Percentiles rank a stretch among this genome's conserved stretches.
These are phyloP conservation scores for Pseudomicrostroma phylloplanum DNA, from an alignment of 1,284 basidiomycete species.

Conservation along the genomic window DNA sequence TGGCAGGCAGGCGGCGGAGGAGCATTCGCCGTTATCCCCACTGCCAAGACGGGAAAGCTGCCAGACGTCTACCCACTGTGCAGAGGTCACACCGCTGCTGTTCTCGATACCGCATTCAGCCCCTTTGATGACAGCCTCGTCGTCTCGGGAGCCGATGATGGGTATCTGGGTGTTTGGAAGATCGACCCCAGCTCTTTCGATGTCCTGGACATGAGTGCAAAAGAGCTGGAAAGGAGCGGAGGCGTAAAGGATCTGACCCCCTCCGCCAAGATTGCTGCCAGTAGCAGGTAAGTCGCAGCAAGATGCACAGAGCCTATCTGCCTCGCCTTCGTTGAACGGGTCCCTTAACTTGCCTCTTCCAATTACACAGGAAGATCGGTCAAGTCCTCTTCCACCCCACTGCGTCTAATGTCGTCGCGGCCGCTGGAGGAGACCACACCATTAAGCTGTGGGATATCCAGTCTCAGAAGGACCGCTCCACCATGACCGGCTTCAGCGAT, in stretches of 20 bases:
- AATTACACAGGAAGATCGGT: conserved; percentile 83
- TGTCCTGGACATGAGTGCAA: conserved; percentile 40
- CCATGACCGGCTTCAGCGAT: conserved; percentile 73
- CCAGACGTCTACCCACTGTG: conserved; percentile 89
- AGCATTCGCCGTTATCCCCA: conserved; percentile 84
- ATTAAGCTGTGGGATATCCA: conserved; percentile 79
- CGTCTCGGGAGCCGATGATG: conserved; percentile 86
- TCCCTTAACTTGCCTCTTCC: neutral
- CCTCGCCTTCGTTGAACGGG: conserved; percentile 50
- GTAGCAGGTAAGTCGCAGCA: no score
- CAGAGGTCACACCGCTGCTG: conserved; percentile 70
- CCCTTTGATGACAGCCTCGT: conserved; percentile 87
- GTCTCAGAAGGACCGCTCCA: conserved; percentile 51
- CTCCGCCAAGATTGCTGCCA: conserved; percentile 53
- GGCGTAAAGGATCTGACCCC: conserved; percentile 74
- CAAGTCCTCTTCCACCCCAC: conserved; percentile 93
- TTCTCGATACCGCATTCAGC: conserved; percentile 95
- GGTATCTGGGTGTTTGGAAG: conserved; percentile 83
- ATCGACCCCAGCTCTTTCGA: conserved; percentile 65
- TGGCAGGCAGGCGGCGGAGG: conserved; percentile 92
- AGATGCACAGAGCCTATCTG: conserved; percentile 56
- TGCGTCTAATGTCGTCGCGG: conserved; percentile 76
- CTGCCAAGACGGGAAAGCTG: conserved; percentile 59
- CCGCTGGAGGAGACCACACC: conserved; percentile 77
- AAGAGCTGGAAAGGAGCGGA: conserved; percentile 35